Conservation (phyloP, 495 filamentous ascomycete species). For the Podospora conica region DNA sequence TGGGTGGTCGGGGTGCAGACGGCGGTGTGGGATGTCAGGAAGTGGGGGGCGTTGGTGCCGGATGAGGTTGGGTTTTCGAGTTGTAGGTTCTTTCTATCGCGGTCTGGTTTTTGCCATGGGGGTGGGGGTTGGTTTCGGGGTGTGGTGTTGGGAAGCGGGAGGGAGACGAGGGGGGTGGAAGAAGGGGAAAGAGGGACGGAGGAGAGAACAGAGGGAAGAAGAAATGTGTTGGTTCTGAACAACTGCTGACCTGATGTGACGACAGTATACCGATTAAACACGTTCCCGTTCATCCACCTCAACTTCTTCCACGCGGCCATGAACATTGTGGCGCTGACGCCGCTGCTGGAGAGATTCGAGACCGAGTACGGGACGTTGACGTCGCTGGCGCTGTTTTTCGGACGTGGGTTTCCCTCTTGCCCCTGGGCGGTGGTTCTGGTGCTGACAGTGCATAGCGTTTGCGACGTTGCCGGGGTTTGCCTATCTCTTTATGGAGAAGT, state of each 20-base stretch:
- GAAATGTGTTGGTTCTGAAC: not conserved
- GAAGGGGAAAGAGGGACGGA: not conserved
- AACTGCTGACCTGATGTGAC: conserved; percentile 7
- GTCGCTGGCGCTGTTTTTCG: conserved; percentile 74
- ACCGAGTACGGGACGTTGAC: conserved; percentile 88
- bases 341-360: conserved; percentile 88
- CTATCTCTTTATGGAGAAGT: conserved; percentile 65
- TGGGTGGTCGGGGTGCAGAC: conserved; percentile 58
- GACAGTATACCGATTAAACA: conserved; percentile 86
- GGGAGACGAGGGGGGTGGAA: not conserved
- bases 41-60: conserved; percentile 76
- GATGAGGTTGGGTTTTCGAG: conserved; percentile 61
- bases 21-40: conserved; percentile 57
- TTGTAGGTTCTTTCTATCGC: conserved; percentile 53
- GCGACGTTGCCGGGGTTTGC: conserved; percentile 70
- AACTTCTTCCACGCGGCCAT: conserved; percentile 73
- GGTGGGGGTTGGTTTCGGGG: not conserved
- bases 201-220: not conserved
- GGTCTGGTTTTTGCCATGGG: not conserved
- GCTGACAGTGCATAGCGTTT: conserved; percentile 47
- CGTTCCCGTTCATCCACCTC: conserved; percentile 81
- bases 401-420: conserved; percentile 56
- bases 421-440: not conserved
- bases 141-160: not conserved
- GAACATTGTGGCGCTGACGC: conserved; percentile 72